A percentile compares a stretch with the other conserved stretches of the same genome.
Evolutionary conservation across 2,329 filamentous ascomycete species (phyloP).

Genomic region (Hysterium pulicare): DNA sequence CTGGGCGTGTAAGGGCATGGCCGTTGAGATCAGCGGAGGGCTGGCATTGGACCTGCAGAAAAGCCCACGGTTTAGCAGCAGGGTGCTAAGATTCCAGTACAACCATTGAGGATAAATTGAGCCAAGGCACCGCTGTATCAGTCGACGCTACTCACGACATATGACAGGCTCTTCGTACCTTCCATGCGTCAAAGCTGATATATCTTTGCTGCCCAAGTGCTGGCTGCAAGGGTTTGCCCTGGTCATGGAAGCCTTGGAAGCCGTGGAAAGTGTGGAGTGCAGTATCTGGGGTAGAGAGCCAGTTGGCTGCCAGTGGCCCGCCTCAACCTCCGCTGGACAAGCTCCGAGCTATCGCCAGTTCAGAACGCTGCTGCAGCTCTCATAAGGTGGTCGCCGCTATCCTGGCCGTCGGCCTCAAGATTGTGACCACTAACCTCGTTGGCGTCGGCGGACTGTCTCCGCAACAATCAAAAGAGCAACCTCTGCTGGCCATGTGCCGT

Average conservation of each 20-base stretch:
- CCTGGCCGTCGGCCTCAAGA: conserved; percentile 1
- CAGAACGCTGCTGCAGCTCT: background rate
- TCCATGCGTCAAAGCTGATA: conserved; percentile 20
- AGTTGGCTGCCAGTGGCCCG: background rate
- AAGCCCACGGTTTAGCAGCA: conserved; percentile 18
- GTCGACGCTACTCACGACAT: conserved; percentile 13
- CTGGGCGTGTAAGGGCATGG: conserved; percentile 15
- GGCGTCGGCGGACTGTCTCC: conserved; percentile 5
- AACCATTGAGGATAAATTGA: conserved; percentile 19
- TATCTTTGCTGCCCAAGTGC: conserved; percentile 23
- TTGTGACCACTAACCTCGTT: conserved; percentile 4
- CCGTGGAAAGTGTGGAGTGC: conserved; percentile 21
- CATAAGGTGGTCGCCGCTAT: background rate
- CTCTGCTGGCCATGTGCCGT: conserved; percentile 5
- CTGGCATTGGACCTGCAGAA: conserved; percentile 30
- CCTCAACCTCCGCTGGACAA: background rate
- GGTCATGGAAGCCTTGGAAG: conserved; percentile 18
- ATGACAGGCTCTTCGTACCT: conserved; percentile 20
- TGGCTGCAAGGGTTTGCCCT: conserved; percentile 13
- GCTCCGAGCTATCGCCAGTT: background rate
- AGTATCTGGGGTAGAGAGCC: conserved; percentile 9
- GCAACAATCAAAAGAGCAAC: conserved; percentile 2
- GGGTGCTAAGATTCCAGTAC: conserved; percentile 15
- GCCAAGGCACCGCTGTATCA: conserved; percentile 21
- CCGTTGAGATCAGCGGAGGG: conserved; percentile 18